phyloP scores from a whole-genome alignment of 139 green algal species.

The Asterochloris sp. region DNA sequence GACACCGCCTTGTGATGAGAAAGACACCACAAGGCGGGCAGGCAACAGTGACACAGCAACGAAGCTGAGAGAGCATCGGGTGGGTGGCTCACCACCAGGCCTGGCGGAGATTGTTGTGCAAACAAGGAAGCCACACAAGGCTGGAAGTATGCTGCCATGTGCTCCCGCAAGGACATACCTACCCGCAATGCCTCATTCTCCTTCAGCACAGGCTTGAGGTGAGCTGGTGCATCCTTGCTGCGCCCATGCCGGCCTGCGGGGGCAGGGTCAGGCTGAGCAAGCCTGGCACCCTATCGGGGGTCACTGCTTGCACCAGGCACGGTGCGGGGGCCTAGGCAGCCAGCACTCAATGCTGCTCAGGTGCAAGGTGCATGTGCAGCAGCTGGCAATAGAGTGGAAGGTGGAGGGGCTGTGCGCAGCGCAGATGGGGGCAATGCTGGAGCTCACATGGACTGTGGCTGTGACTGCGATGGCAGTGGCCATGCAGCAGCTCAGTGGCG shows the following conservation, averaged over 20 bases:
- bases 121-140: neutral
- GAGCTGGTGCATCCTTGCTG: neutral
- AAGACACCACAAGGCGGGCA: neutral
- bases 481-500: neutral
- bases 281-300: neutral
- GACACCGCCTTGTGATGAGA: neutral
- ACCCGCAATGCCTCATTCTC: slow-evolving; percentile 12
- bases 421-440: neutral
- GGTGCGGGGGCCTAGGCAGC: neutral
- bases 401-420: neutral
- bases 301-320: neutral
- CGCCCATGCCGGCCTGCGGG: neutral
- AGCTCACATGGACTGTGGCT: neutral
- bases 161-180: no score
- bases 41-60: neutral
- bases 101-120: neutral
- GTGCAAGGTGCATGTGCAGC: neutral
- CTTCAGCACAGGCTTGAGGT: slow-evolving; percentile 7
- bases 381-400: neutral
- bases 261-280: neutral
- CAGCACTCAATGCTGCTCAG: neutral
- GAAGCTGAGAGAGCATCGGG: no score
- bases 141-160: neutral
- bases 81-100: neutral
- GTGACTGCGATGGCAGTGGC: neutral